Evolutionary conservation across 495 filamentous ascomycete genomes (phyloP).

Genomic region (Talaromyces liani): DNA sequence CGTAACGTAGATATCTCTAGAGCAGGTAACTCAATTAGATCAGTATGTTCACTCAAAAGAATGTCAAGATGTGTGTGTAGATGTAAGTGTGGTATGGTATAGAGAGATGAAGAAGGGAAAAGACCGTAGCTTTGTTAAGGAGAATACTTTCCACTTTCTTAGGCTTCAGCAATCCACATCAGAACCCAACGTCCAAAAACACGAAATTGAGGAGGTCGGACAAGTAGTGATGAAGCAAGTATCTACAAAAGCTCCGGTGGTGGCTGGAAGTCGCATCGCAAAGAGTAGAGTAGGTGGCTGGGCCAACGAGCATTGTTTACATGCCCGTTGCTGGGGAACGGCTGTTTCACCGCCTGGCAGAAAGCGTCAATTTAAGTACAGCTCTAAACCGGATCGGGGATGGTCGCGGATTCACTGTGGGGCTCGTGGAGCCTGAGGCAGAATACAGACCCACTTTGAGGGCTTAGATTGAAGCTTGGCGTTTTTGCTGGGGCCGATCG

Average conservation of each 20-base stretch:
- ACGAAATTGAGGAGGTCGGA: conserved; percentile 8
- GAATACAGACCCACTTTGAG: neutral
- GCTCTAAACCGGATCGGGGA: neutral
- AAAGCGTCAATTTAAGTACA: neutral
- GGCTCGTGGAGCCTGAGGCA: neutral
- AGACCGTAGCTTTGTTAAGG: conserved; percentile 29
- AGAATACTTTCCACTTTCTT: conserved; percentile 19
- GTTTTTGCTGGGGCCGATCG: neutral
- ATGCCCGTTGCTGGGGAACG: conserved; percentile 31
- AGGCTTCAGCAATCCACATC: neutral
- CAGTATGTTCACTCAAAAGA: conserved; percentile 2
- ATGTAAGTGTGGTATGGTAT: conserved; percentile 15
- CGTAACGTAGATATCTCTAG: conserved; percentile 16
- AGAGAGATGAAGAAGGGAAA: conserved; percentile 18
- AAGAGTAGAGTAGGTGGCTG: conserved; percentile 34
- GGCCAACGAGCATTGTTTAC: conserved; percentile 44
- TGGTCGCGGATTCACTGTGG: neutral
- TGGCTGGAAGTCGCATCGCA: conserved; percentile 26
- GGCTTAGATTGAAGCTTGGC: conserved; percentile 7
- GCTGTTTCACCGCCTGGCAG: conserved; percentile 22
- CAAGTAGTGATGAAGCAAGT: conserved; percentile 4
- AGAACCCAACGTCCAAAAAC: neutral
- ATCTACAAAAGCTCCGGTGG: conserved; percentile 12
- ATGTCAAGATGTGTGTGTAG: conserved; percentile 12
- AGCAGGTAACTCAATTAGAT: conserved; percentile 9